Percentiles rank a stretch among this genome's conserved stretches.
These are phyloP conservation scores for Xerocomellus dryophilus DNA, from an alignment of 768 basidiomycete genomes.

Conservation along the genomic window DNA sequence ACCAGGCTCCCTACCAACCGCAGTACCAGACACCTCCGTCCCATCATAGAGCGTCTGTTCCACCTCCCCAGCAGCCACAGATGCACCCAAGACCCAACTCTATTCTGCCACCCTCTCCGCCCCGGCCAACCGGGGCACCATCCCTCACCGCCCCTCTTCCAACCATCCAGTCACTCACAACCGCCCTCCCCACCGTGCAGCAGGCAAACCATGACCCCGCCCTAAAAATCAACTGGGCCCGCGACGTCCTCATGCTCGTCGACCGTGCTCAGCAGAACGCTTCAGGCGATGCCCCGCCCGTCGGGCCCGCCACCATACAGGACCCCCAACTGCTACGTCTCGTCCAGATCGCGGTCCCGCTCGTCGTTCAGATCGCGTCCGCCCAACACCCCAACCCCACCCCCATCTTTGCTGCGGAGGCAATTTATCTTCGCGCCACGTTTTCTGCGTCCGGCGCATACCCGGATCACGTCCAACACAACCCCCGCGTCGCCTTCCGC, in stretches of 20 bases:
- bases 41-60: constrained; percentile 24
- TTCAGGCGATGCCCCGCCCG: constrained; percentile 40
- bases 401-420: constrained; percentile 57
- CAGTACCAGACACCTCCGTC: constrained; percentile 21
- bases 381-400: constrained; percentile 35
- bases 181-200: constrained; percentile 51
- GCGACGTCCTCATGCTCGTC: constrained; percentile 79
- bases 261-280: constrained; percentile 48
- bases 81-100: constrained; percentile 18
- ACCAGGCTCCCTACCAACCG: constrained; percentile 22
- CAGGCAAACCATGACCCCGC: constrained; percentile 53
- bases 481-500: constrained; percentile 78
- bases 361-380: constrained; percentile 57
- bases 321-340: constrained; percentile 61
- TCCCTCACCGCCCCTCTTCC: constrained; percentile 70
- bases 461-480: constrained; percentile 60
- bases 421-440: constrained; percentile 72
- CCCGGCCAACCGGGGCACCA: constrained; percentile 32
- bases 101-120: constrained; percentile 21
- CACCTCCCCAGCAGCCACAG: constrained; percentile 18
- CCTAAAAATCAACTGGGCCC: constrained; percentile 71
- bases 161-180: constrained; percentile 54
- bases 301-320: constrained; percentile 51
- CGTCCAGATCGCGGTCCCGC: constrained; percentile 60
- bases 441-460: constrained; percentile 72